A percentile compares a stretch with the other conserved stretches of the same genome.
Conservation (phyloP, 768 basidiomycete species). For the Phaffia tasmanica region DNA sequence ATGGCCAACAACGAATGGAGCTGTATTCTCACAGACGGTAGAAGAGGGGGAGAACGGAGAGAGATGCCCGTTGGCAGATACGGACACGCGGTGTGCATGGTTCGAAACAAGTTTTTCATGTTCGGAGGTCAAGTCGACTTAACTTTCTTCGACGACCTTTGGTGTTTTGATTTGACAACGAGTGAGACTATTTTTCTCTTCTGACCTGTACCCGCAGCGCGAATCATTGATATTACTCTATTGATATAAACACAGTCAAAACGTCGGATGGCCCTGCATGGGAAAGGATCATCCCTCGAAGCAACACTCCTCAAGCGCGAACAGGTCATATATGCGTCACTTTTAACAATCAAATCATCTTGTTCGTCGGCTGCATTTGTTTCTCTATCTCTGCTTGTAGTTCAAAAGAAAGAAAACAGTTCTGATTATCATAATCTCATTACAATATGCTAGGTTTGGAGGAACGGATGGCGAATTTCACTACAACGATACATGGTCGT, state of each 20-base stretch:
- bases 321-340: constrained; percentile 88
- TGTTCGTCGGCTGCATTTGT: constrained; percentile 46
- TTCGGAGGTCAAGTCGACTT: constrained; percentile 96
- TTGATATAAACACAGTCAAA: constrained; percentile 49
- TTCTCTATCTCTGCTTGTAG: constrained; percentile 25
- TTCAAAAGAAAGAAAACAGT: not conserved
- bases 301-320: constrained; percentile 56
- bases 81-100: constrained; percentile 90
- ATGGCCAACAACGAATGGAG: constrained; percentile 93
- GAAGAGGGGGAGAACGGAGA: constrained; percentile 37
- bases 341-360: constrained; percentile 65
- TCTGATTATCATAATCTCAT: not conserved
- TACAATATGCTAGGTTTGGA: constrained; percentile 57
- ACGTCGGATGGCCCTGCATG: constrained; percentile 54
- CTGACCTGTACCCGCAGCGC: not conserved
- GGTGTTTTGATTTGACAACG: constrained; percentile 91
- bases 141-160: constrained; percentile 84
- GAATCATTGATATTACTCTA: constrained; percentile 4
- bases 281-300: constrained; percentile 55
- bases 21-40: constrained; percentile 61
- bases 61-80: constrained; percentile 68
- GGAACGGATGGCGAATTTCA: constrained; percentile 98
- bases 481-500: constrained; percentile 98
- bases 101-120: constrained; percentile 78
- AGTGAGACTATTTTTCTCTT: constrained; percentile 47